Percentiles rank a stretch among this genome's conserved stretches.
phyloP scores from a whole-genome alignment of 2,329 filamentous ascomycete species.

The Fragosphaeria purpurea region DNA sequence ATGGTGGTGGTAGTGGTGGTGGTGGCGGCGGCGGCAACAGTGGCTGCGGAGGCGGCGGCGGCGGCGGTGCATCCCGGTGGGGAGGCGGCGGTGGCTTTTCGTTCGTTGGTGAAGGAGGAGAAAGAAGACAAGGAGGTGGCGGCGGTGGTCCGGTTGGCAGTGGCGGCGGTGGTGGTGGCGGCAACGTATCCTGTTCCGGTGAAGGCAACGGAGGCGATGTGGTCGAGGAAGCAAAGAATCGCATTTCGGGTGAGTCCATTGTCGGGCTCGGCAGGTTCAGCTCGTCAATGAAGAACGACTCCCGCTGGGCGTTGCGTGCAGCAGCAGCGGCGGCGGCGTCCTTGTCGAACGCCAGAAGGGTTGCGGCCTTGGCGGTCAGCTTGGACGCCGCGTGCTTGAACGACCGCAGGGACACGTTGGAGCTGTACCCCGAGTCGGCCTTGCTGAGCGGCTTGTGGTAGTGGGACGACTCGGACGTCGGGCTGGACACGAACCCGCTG shows the following conservation, averaged over 20 bases:
- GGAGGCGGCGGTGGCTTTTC: no score
- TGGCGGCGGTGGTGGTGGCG: no score
- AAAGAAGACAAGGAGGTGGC: not conserved
- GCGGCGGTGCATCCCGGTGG: no score
- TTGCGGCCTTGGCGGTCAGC: conserved; percentile 17
- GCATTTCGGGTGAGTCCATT: not conserved
- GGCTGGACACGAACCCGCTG: conserved; percentile 40
- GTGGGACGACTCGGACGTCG: conserved; percentile 30
- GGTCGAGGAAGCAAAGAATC: not conserved
- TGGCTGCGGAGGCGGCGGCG: conserved; percentile 2
- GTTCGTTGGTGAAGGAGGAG: conserved; percentile 1
- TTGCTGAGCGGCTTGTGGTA: conserved; percentile 40
- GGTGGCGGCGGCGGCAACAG: conserved; percentile 7
- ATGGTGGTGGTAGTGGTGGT: conserved; percentile 24
- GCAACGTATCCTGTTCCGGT: no score
- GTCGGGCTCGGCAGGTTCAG: conserved; percentile 10
- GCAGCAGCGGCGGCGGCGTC: not conserved
- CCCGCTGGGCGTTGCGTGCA: not conserved
- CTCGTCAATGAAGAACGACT: conserved; percentile 11
- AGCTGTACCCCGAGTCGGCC: conserved; percentile 53
- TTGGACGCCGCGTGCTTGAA: conserved; percentile 27
- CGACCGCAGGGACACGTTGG: conserved; percentile 47
- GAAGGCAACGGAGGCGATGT: no score
- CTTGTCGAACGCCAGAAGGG: conserved; percentile 2
- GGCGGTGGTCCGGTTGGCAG: not conserved